Percentiles rank a stretch among this genome's conserved stretches.
These are phyloP conservation scores for Quercus gilva DNA, from an alignment of 306 rosid species.

Conservation along the genomic window DNA sequence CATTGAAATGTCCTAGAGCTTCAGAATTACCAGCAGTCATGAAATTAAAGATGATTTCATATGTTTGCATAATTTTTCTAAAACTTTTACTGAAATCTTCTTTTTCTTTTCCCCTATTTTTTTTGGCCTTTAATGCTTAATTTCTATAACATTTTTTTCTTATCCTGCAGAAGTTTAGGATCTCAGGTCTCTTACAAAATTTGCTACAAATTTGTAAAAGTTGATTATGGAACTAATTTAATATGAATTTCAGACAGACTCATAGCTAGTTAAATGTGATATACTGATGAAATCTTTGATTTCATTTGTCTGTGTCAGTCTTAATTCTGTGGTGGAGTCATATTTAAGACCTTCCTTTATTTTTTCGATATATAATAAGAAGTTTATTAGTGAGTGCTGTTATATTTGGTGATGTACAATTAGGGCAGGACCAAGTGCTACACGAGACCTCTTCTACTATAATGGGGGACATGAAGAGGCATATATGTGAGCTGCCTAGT, in stretches of 20 bases:
- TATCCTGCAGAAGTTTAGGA: not conserved
- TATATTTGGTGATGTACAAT: slow-evolving; percentile 9
- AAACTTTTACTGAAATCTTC: not conserved
- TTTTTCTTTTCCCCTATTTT: slow-evolving; percentile 10
- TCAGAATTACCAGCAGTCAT: slow-evolving; percentile 4
- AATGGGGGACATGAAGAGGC: slow-evolving; percentile 35
- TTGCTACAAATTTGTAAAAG: not conserved
- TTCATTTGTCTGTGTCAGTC: not conserved
- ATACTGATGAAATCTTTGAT: too few species aligned
- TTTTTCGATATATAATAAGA: not conserved
- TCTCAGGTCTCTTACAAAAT: not conserved
- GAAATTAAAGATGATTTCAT: slow-evolving; percentile 16
- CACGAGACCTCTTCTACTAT: slow-evolving; percentile 32
- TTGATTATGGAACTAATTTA: not conserved
- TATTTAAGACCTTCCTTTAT: not conserved
- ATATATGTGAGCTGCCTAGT: slow-evolving; percentile 23
- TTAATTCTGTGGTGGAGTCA: not conserved
- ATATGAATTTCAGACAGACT: not conserved
- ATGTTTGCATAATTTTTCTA: slow-evolving; percentile 3
- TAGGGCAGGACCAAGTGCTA: slow-evolving; percentile 70
- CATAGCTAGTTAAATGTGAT: too few species aligned
- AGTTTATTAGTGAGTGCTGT: slow-evolving; percentile 1
- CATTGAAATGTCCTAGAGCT: not conserved
- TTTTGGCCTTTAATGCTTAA: not conserved
- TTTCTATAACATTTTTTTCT: not conserved